phyloP scores from a whole-genome alignment of 768 basidiomycete genomes.

The Boletus rufocinnamomeus region DNA sequence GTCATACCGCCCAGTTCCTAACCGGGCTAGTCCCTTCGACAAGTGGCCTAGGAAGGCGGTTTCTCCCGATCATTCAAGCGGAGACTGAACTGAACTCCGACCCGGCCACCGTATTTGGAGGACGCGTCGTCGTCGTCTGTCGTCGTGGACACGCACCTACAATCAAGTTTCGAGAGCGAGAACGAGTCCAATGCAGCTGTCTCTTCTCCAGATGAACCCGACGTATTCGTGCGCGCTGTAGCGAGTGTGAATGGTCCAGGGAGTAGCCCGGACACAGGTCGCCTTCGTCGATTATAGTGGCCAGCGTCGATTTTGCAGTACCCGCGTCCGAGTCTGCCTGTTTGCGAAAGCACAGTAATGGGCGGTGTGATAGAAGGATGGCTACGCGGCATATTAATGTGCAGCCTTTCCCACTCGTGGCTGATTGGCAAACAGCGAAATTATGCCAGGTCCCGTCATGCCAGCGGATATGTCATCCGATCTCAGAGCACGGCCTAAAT shows the following conservation, averaged over 20 bases:
- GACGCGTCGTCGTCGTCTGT: slow-evolving; percentile 5
- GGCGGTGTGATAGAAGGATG: slow-evolving; percentile 18
- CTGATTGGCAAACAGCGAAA: slow-evolving; percentile 17
- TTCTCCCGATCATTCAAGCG: slow-evolving; percentile 12
- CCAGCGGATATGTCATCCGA: slow-evolving; percentile 20
- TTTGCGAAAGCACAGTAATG: slow-evolving; percentile 10
- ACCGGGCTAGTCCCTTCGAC: slow-evolving; percentile 13
- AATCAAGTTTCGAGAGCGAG: background rate
- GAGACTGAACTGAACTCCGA: slow-evolving; percentile 12
- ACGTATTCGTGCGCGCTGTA: background rate
- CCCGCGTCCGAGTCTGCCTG: background rate
- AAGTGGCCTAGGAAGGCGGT: background rate
- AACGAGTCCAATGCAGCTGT: background rate
- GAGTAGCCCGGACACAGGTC: background rate
- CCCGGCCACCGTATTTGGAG: slow-evolving; percentile 10
- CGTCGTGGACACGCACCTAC: slow-evolving; percentile 11
- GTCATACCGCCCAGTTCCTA: slow-evolving; percentile 12
- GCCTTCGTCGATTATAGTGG: background rate
- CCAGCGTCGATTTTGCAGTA: background rate
- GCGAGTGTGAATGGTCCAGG: background rate
- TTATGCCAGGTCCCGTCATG: slow-evolving; percentile 4
- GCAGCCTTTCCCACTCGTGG: slow-evolving; percentile 26
- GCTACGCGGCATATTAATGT: slow-evolving; percentile 12
- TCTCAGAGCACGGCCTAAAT: background rate
- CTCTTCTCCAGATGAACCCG: background rate